Percentiles rank a stretch among this genome's conserved stretches.
Evolutionary conservation across 2,329 filamentous ascomycete genomes (phyloP).

Genomic region (Colletotrichum incanum): DNA sequence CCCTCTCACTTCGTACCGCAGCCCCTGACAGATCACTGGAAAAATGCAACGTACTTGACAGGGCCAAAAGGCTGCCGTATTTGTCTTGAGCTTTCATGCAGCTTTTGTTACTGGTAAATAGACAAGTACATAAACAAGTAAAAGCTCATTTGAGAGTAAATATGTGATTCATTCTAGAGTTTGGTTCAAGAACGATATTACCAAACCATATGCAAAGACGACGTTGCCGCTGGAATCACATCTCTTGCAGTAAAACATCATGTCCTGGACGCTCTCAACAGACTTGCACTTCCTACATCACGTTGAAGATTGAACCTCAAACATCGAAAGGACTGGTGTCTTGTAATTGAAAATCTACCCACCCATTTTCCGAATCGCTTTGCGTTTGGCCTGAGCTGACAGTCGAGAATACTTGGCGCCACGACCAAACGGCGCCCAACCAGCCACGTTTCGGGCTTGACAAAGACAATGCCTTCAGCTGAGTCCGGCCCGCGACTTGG

Average conservation of each 20-base stretch:
- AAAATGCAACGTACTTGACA: no score
- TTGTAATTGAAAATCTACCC: background rate
- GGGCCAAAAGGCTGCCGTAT: background rate
- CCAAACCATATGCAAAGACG: background rate
- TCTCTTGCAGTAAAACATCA: background rate
- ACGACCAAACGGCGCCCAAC: background rate
- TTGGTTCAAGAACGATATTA: background rate
- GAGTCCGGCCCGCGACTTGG: background rate
- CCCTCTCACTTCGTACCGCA: no score
- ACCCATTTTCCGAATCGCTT: background rate
- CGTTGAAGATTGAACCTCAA: background rate
- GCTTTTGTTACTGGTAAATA: background rate
- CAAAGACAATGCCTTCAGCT: background rate
- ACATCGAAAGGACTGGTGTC: fast-evolving
- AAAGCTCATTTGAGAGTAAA: background rate
- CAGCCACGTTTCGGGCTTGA: background rate
- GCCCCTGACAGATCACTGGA: no score
- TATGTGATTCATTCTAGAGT: background rate
- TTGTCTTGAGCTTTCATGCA: background rate
- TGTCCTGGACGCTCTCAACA: no score
- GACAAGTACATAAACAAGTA: no score
- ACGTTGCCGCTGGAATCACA: background rate
- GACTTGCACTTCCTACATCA: background rate
- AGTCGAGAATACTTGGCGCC: background rate
- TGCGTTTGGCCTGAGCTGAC: background rate